Evolutionary conservation across 208 protist genomes (phyloP).

Genomic region (Zelonia costaricensis): DNA sequence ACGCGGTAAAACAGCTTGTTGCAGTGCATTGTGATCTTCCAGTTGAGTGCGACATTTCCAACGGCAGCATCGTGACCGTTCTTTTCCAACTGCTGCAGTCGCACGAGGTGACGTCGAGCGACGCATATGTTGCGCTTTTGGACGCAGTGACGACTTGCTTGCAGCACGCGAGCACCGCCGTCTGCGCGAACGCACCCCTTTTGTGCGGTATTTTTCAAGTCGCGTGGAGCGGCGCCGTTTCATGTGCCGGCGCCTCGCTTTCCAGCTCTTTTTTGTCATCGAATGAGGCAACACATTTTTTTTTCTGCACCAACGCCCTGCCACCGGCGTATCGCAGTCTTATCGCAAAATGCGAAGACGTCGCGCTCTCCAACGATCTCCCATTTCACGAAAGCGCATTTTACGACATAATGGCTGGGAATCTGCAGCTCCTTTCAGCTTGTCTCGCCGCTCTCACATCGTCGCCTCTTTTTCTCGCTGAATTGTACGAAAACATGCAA

Average conservation of each 20-base stretch:
- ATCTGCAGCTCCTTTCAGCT: constrained; percentile 1
- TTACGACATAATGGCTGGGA: constrained; percentile 19
- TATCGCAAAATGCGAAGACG: constrained; percentile 12
- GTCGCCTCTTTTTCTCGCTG: constrained; percentile 18
- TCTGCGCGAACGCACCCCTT: not conserved
- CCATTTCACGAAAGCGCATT: constrained; percentile 16
- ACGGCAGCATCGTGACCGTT: constrained; percentile 3
- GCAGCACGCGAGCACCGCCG: not conserved
- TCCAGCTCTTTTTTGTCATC: not conserved
- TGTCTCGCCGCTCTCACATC: not conserved
- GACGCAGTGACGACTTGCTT: constrained; percentile 13
- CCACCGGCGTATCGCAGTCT: constrained; percentile 4
- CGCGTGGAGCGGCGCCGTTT: constrained; percentile 15
- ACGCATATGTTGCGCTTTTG: constrained; percentile 17
- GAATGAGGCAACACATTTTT: not conserved
- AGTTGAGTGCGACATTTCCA: too few relatives aligned
- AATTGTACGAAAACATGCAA: not conserved
- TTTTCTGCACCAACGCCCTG: constrained; percentile 19
- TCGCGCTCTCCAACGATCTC: constrained; percentile 23
- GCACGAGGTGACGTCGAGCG: constrained; percentile 7
- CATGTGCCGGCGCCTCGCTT: constrained; percentile 2
- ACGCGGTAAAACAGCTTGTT: constrained; percentile 12
- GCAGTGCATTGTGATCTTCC: too few relatives aligned
- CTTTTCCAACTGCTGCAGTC: constrained; percentile 6
- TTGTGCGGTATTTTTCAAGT: constrained; percentile 14